These are phyloP conservation scores for Blastobotrys capitulatus DNA, from an alignment of 1,139 yeast genomes.

Conservation along the genomic window DNA sequence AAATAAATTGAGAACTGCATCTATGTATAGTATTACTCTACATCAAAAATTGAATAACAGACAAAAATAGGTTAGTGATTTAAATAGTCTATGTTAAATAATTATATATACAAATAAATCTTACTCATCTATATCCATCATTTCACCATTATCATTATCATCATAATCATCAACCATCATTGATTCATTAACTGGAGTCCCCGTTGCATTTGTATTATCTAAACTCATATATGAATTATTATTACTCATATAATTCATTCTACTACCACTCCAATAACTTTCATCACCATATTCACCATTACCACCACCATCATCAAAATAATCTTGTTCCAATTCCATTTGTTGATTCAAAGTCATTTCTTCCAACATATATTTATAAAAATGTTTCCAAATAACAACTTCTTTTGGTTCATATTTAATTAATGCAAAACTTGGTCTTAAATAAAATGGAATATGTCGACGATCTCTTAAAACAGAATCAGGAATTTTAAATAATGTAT, in stretches of 20 bases:
- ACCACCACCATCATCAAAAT: not conserved
- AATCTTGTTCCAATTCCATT: not conserved
- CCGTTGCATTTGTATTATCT: too few species aligned
- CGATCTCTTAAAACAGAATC: conserved; percentile 12
- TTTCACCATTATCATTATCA: not conserved
- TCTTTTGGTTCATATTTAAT: conserved; percentile 18
- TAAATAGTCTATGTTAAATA: too few species aligned
- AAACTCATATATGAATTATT: too few species aligned
- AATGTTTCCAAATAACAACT: conserved; percentile 13
- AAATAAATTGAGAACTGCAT: too few species aligned
- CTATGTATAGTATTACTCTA: too few species aligned
- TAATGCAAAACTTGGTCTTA: conserved; percentile 21
- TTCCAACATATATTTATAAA: not conserved
- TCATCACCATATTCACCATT: too few species aligned
- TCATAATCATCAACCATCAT: not conserved
- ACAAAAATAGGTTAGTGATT: too few species aligned
- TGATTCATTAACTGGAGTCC: not conserved
- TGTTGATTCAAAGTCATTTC: not conserved
- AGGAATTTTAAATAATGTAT: conserved; percentile 12
- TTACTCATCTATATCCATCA: conserved; percentile 6
- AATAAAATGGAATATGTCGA: conserved; percentile 12
- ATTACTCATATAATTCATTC: too few species aligned
- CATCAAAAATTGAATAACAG: too few species aligned
- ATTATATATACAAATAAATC: too few species aligned
- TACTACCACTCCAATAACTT: too few species aligned